These are phyloP conservation scores for Claviceps paspali DNA, from an alignment of 2,329 filamentous ascomycete species.

Conservation along the genomic window DNA sequence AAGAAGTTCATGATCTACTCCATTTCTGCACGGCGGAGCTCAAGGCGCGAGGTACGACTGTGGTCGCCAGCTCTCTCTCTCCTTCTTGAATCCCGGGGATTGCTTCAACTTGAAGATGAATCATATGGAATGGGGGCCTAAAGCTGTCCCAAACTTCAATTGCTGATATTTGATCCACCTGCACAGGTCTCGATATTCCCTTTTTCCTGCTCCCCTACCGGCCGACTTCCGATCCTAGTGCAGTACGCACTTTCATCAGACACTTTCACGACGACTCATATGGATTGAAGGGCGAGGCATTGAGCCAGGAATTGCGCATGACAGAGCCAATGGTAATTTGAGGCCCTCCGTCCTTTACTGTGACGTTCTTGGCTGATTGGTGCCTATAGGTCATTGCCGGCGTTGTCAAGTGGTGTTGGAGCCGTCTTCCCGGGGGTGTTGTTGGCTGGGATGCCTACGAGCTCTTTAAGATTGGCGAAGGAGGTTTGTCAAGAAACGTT, in stretches of 20 bases:
- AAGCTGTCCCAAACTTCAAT: too few species aligned
- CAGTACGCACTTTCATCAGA: slow-evolving; percentile 80
- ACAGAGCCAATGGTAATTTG: slow-evolving; percentile 75
- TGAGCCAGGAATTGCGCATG: slow-evolving; percentile 78
- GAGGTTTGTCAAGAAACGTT: slow-evolving; percentile 41
- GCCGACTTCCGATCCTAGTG: slow-evolving; percentile 80
- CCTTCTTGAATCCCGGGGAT: too few species aligned
- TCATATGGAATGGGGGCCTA: too few species aligned
- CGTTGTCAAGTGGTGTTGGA: slow-evolving; percentile 98
- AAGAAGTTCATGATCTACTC: slow-evolving; percentile 81
- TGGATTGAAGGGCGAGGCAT: slow-evolving; percentile 48
- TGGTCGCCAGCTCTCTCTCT: neutral
- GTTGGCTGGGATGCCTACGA: slow-evolving; percentile 97
- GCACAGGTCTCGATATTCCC: slow-evolving; percentile 66
- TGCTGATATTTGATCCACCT: slow-evolving; percentile 1
- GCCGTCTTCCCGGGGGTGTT: slow-evolving; percentile 73
- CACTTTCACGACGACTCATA: slow-evolving; percentile 71
- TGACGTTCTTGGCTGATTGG: neutral
- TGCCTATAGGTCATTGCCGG: slow-evolving; percentile 67
- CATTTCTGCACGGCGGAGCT: slow-evolving; percentile 77
- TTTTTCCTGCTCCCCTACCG: slow-evolving; percentile 91
- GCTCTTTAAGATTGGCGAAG: slow-evolving; percentile 85
- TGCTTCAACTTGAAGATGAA: neutral
- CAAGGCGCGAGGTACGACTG: slow-evolving; percentile 71
- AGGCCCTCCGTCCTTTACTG: neutral